Base-by-base conservation (phyloP, 208 protist genomes). In the Crithidia mellificae region DNA sequence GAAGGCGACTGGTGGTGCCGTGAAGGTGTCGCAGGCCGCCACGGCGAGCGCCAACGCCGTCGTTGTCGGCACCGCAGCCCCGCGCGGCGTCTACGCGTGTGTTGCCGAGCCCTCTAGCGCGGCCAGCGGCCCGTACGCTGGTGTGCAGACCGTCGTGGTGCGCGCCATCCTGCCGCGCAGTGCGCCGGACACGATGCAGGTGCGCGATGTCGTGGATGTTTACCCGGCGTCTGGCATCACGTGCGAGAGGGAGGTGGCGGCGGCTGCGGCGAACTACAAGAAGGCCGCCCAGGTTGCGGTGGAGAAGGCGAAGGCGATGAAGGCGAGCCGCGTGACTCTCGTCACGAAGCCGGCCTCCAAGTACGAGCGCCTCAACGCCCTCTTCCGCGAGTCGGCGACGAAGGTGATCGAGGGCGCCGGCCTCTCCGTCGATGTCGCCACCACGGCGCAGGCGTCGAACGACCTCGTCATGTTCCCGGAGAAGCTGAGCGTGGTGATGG, bases 141-240 rank as follows among this genome's bases (percentile, higher is more conserved):
- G 80, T 27, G 82, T 90, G 22, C 66, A 78, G 63, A 86, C 89
- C 0, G 75, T 78, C 22, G 62, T 95, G 11, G 80, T 95, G 24
- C 87, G 90, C 30, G 84, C 87, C 9, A 71, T 95, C 25, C 78
- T 93, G 22, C 90, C 90, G 12, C 83, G 85, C 36, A 20, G 63
- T 8, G 63, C 77, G 29, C 55, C 68, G 24, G 83, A 82, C 29
- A 71, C 56, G 30, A 73, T 95, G 61, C 85, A 85, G 74, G 64
- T 91, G 71, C 87, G 90, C 20, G 90, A 95, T 50, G 61, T 78
- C 12, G n/a, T 95, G 14, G 90, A 95, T 47, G 84, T 91, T 2
- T 91, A 82, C 58, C 73, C 80, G 24, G 71, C 79, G 36, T 81
- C 86, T 6, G 90, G 90, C 53, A 91, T 95, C 41, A 74, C 77